Evolutionary conservation across 495 filamentous ascomycete species (phyloP).

Genomic region (Penicillium maclennaniae): DNA sequence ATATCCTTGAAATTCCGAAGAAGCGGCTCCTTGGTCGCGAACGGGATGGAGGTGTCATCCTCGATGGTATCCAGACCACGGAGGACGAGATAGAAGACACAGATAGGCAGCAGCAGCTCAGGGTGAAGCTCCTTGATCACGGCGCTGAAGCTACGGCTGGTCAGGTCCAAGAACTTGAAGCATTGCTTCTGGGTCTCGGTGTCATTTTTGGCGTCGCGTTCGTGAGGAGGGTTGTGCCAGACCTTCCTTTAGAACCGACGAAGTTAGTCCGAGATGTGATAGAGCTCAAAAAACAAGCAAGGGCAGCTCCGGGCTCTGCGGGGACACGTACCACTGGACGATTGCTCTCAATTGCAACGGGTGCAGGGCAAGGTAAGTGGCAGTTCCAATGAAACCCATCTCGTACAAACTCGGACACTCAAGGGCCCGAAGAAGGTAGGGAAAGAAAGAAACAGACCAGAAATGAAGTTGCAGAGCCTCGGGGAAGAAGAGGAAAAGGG

Average conservation of each 20-base stretch:
- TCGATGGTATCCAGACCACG: slow-evolving; percentile 94
- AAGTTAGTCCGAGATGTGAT: background rate
- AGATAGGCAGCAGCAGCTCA: slow-evolving; percentile 83
- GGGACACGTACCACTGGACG: slow-evolving; percentile 75
- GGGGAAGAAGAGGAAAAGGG: slow-evolving; percentile 4
- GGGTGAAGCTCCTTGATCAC: slow-evolving; percentile 95
- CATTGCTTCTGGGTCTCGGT: slow-evolving; percentile 67
- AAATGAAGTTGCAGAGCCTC: slow-evolving; percentile 4
- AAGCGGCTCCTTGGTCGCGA: slow-evolving; percentile 79
- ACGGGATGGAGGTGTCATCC: slow-evolving; percentile 91
- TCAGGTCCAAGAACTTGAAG: slow-evolving; percentile 81
- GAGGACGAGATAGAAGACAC: slow-evolving; percentile 89
- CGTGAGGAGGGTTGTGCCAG: slow-evolving; percentile 92
- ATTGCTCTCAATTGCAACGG: slow-evolving; percentile 76
- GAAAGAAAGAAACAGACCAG: slow-evolving; percentile 1
- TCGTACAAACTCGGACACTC: slow-evolving; percentile 18
- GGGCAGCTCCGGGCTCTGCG: background rate
- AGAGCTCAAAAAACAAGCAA: background rate
- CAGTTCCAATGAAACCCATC: slow-evolving; percentile 53
- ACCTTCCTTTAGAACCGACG: slow-evolving; percentile 63
- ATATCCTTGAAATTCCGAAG: slow-evolving; percentile 75
- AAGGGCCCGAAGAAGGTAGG: slow-evolving; percentile 1
- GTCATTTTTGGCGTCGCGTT: slow-evolving; percentile 73
- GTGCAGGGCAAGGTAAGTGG: slow-evolving; percentile 75
- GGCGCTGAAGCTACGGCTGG: slow-evolving; percentile 86